phyloP scores from a whole-genome alignment of 108 stramenopile species.

The Mediolabrus comicus region DNA sequence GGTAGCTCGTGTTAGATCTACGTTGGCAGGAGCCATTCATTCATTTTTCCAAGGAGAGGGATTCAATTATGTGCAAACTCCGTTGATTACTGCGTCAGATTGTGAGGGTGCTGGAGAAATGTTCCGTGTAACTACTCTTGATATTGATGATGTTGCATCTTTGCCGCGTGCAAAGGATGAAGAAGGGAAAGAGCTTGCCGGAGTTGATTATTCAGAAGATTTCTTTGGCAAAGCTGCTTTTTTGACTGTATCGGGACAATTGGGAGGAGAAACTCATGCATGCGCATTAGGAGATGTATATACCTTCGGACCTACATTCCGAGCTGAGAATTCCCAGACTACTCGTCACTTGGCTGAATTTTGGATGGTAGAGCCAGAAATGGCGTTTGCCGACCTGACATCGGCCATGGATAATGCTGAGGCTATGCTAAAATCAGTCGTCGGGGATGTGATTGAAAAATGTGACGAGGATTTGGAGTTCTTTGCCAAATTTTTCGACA shows the following conservation, averaged over 20 bases:
- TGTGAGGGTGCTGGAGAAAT: constrained; percentile 99
- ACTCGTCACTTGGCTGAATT: constrained; percentile 97
- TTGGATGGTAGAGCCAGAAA: constrained; percentile 99
- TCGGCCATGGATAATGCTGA: constrained; percentile 99
- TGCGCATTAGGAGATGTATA: constrained; percentile 98
- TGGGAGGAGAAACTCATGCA: constrained; percentile 94
- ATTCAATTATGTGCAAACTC: constrained; percentile 96
- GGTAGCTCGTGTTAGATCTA: constrained; percentile 91
- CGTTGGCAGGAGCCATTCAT: constrained; percentile 86
- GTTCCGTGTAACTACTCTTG: constrained; percentile 96
- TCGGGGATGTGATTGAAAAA: constrained; percentile 72
- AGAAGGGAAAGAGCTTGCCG: constrained; percentile 41
- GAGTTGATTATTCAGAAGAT: constrained; percentile 81
- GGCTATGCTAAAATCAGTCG: constrained; percentile 87
- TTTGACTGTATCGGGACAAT: constrained; percentile 97
- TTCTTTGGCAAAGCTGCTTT: constrained; percentile 96
- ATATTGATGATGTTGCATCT: constrained; percentile 65
- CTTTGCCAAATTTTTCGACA: constrained; percentile 94
- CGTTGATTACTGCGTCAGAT: constrained; percentile 96
- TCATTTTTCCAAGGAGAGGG: constrained; percentile 88
- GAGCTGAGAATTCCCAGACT: constrained; percentile 99
- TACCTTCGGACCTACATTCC: constrained; percentile 99
- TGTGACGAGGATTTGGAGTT: constrained; percentile 90
- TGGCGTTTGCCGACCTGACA: constrained; percentile 94
- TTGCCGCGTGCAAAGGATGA: constrained; percentile 63